Conservation (phyloP, 73 alveolate genomes). For the Paramecium pentaurelia region DNA sequence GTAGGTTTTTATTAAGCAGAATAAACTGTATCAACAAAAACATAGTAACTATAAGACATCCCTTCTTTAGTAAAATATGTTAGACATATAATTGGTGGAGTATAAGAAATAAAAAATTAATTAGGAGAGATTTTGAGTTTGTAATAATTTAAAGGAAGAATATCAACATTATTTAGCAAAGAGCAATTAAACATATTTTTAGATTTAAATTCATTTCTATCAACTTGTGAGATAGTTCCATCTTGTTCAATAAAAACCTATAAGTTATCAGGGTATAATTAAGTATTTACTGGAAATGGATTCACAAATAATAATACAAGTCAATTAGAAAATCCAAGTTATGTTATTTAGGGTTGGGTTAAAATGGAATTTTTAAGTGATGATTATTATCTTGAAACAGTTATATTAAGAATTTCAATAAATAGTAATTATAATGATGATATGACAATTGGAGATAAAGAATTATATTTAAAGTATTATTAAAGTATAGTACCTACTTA, state of each 20-base stretch:
- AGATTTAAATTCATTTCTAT: background rate
- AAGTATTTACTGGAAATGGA: background rate
- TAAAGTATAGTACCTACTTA: background rate
- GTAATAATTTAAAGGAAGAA: background rate
- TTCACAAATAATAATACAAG: background rate
- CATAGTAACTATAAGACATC: background rate
- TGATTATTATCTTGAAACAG: background rate
- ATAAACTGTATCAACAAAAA: background rate
- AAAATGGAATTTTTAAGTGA: background rate
- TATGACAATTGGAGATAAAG: background rate
- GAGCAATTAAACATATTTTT: background rate
- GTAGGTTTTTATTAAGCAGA: background rate
- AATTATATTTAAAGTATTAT: background rate
- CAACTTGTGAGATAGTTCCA: background rate
- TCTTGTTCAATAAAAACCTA: background rate
- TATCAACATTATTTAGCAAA: background rate
- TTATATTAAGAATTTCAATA: background rate
- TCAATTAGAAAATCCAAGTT: background rate
- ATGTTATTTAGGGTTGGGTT: background rate
- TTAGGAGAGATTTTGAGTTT: background rate
- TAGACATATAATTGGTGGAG: background rate
- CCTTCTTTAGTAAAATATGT: background rate
- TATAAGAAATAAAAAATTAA: background rate
- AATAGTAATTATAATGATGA: background rate
- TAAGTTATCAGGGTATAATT: background rate